These are phyloP conservation scores for Cucurbita maxima DNA, from an alignment of 306 rosid species.

Conservation along the genomic window DNA sequence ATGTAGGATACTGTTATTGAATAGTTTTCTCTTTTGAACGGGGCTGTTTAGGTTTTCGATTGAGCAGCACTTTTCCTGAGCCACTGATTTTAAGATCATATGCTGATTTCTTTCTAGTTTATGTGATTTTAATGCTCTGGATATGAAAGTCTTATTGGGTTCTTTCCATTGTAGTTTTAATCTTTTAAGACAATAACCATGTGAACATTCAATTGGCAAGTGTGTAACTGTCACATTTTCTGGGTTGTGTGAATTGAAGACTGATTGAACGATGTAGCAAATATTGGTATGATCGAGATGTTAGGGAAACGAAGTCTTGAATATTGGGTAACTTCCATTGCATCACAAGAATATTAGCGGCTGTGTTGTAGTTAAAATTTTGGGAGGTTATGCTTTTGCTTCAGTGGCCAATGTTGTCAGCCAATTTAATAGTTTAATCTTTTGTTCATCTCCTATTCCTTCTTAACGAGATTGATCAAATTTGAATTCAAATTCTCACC, in stretches of 20 bases:
- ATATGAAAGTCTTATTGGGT: neutral
- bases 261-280: neutral
- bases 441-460: neutral
- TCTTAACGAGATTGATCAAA: conserved; percentile 16
- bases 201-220: neutral
- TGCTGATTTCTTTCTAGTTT: neutral
- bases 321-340: neutral
- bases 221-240: neutral
- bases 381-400: neutral
- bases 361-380: neutral
- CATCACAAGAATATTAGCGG: neutral
- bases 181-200: neutral
- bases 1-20: neutral
- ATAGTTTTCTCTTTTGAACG: neutral
- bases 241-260: neutral
- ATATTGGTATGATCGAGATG: neutral
- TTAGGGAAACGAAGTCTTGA: neutral
- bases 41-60: neutral
- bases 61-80: neutral
- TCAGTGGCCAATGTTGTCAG: neutral
- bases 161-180: neutral
- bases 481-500: conserved; percentile 35
- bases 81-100: neutral
- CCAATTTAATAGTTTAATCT: neutral
- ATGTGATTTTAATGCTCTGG: neutral